phyloP scores from a whole-genome alignment of 495 filamentous ascomycete genomes.

The Saxophila tyrrhenica region DNA sequence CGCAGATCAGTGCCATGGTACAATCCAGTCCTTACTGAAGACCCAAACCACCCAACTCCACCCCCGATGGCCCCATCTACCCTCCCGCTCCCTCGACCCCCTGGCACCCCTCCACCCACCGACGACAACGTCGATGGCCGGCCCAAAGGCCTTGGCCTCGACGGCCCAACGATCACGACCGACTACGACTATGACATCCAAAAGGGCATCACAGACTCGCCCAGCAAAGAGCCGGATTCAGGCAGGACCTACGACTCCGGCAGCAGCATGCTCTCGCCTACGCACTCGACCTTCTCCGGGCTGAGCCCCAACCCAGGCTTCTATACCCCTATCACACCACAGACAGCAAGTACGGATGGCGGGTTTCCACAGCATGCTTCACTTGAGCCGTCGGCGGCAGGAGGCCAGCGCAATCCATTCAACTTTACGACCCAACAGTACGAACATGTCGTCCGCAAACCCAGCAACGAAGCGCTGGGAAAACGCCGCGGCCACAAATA shows the following conservation, averaged over 20 bases:
- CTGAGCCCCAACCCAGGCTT: conserved; percentile 15
- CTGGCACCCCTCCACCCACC: conserved; percentile 56
- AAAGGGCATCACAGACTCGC: conserved; percentile 13
- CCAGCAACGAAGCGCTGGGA: conserved; percentile 43
- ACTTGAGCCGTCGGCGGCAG: conserved; percentile 28
- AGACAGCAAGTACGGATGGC: conserved; percentile 14
- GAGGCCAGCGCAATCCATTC: conserved; percentile 54
- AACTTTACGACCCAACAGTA: conserved; percentile 67
- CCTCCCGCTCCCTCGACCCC: conserved; percentile 52
- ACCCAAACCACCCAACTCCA: background rate
- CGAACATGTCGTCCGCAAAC: conserved; percentile 26
- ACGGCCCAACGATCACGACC: conserved; percentile 3
- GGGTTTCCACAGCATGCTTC: too few relatives aligned
- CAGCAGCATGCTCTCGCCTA: conserved; percentile 12
- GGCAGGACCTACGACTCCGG: background rate
- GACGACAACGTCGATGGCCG: conserved; percentile 36
- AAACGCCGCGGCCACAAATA: conserved; percentile 94
- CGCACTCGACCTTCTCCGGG: conserved; percentile 7
- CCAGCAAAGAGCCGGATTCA: background rate
- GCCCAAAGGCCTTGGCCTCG: conserved; percentile 28
- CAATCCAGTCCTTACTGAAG: background rate
- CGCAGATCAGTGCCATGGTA: background rate
- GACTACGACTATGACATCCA: conserved; percentile 18
- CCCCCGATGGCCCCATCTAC: conserved; percentile 41
- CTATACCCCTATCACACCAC: conserved; percentile 35